Percentiles rank a stretch among this genome's conserved stretches.
Conservation (phyloP, 2,329 filamentous ascomycete species). For the Fusarium odoratissimum region DNA sequence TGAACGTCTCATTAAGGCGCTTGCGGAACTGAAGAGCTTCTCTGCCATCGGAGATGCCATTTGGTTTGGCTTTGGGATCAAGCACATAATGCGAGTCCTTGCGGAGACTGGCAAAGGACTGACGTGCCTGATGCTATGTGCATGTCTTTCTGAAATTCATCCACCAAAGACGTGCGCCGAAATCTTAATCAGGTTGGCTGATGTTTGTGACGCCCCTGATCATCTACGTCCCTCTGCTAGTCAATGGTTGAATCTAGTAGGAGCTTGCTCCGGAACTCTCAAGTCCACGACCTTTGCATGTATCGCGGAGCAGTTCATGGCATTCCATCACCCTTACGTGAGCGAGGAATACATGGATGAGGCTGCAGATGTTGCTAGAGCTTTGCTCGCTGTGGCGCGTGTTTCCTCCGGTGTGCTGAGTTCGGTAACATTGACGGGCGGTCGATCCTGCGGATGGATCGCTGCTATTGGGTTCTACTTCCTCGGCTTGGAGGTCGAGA, state of each 20-base stretch:
- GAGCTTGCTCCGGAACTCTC: neutral
- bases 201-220: accelerated
- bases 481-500: neutral
- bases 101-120: neutral
- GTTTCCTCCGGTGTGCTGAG: accelerated
- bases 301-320: neutral
- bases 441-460: neutral
- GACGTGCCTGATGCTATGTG: accelerated
- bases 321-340: accelerated
- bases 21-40: neutral
- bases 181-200: accelerated
- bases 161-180: accelerated
- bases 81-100: neutral
- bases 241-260: neutral
- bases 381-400: accelerated
- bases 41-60: neutral
- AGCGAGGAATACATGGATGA: accelerated
- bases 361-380: accelerated
- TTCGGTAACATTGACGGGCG: accelerated
- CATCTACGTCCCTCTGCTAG: accelerated
- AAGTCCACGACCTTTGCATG: accelerated
- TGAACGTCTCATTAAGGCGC: accelerated
- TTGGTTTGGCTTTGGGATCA: accelerated
- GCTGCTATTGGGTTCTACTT: neutral
- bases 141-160: neutral